Percentiles rank a stretch among this genome's conserved stretches.
These are phyloP conservation scores for Populus hybrid DNA, from an alignment of 441 rosid genomes.

Conservation along the genomic window DNA sequence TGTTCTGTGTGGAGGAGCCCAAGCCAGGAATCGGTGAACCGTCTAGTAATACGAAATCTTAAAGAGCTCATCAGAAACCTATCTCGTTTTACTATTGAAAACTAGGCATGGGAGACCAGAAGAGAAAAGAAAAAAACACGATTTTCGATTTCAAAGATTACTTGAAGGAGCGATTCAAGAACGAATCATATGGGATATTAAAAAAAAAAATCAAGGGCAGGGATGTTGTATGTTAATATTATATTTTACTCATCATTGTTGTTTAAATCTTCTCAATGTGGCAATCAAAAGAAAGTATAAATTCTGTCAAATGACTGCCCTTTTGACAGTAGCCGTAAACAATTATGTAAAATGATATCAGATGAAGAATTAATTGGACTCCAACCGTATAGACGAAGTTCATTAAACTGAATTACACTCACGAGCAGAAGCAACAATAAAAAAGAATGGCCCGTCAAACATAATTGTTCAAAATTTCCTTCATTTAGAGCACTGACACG, in stretches of 20 bases:
- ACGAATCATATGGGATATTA: no score
- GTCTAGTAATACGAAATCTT: no score
- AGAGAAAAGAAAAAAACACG: no score
- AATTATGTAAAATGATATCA: neutral
- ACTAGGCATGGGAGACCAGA: no score
- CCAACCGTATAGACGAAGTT: neutral
- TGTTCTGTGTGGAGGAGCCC: no score
- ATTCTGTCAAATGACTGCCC: neutral
- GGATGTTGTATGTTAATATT: neutral
- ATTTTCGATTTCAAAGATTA: no score
- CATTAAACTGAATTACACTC: neutral
- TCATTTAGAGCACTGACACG: no score
- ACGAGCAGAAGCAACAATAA: neutral
- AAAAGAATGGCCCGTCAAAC: neutral
- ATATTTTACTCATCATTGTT: no score
- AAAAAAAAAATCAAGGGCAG: neutral
- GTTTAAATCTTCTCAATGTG: neutral
- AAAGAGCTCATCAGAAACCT: no score
- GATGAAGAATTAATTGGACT: neutral
- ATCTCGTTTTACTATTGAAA: no score
- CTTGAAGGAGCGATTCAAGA: no score
- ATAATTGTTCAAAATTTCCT: neutral
- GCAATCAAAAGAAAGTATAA: neutral
- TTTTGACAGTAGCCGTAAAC: neutral
- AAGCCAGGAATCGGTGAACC: no score